These are phyloP conservation scores for Leonotis leonurus DNA, from an alignment of 257 asterid species.

Conservation along the genomic window DNA sequence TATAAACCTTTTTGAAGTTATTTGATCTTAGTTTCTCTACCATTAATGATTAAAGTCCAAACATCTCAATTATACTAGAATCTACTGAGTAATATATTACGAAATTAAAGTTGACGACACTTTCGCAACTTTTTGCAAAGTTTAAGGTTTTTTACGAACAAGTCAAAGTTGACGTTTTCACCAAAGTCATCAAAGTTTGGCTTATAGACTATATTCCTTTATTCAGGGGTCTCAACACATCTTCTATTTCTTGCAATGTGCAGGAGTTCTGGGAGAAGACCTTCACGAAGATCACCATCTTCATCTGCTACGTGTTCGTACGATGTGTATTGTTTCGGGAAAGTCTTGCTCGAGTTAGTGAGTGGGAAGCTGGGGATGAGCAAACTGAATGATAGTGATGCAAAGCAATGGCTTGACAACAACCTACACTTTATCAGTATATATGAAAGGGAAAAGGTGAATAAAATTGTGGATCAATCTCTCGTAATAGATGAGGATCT, in stretches of 20 bases:
- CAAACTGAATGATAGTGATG: slow-evolving; percentile 26
- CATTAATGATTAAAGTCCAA: too few relatives aligned
- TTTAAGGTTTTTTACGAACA: too few relatives aligned
- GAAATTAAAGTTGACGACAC: too few relatives aligned
- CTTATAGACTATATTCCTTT: not conserved
- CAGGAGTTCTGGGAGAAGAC: slow-evolving; percentile 42
- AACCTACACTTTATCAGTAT: slow-evolving; percentile 35
- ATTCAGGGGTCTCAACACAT: not conserved
- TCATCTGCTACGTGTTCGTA: slow-evolving; percentile 35
- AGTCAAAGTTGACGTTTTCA: too few relatives aligned
- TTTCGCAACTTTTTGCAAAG: too few relatives aligned
- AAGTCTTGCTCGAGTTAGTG: slow-evolving; percentile 60
- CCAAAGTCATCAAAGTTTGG: too few relatives aligned
- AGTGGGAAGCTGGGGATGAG: slow-evolving; percentile 54
- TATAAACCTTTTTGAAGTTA: too few relatives aligned
- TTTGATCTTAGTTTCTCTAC: too few relatives aligned
- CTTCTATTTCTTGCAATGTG: slow-evolving; percentile 20
- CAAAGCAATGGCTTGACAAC: slow-evolving; percentile 44
- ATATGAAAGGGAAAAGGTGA: slow-evolving; percentile 39
- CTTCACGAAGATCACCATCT: slow-evolving; percentile 46
- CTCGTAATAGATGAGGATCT: slow-evolving; percentile 59
- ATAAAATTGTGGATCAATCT: slow-evolving; percentile 47
- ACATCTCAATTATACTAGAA: too few relatives aligned
- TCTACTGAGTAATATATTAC: too few relatives aligned
- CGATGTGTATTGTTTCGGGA: slow-evolving; percentile 70